Conservation (phyloP, 768 basidiomycete genomes). For the Lactarius pseudohatsudake region DNA sequence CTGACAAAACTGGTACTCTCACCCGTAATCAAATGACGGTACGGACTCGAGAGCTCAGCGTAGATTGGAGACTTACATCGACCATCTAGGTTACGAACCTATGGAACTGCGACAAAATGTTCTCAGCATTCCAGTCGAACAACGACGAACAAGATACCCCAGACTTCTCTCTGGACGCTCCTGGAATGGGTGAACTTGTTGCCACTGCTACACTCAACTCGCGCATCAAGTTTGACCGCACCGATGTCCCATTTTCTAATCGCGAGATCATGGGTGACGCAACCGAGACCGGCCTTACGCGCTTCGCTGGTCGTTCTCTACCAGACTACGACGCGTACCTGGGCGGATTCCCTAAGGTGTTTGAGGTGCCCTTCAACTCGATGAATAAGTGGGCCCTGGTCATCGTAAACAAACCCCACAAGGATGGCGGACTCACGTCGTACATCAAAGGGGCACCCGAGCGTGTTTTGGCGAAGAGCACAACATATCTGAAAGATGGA, state of each 20-base stretch:
- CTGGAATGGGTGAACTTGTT: conserved; percentile 66
- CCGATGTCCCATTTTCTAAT: conserved; percentile 60
- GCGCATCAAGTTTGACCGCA: conserved; percentile 66
- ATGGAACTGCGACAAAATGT: conserved; percentile 65
- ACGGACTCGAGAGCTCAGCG: background rate
- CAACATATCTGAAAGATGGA: conserved; percentile 58
- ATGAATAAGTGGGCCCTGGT: conserved; percentile 74
- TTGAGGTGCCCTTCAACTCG: conserved; percentile 74
- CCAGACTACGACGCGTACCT: conserved; percentile 54
- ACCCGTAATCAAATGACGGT: conserved; percentile 74
- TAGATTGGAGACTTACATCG: background rate
- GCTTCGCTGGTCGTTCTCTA: conserved; percentile 60
- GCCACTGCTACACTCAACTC: conserved; percentile 67
- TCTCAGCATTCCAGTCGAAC: conserved; percentile 64
- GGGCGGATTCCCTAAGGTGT: conserved; percentile 56
- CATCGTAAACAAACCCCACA: conserved; percentile 60
- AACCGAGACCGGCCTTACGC: conserved; percentile 71
- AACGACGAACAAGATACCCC: conserved; percentile 59
- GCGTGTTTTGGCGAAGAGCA: conserved; percentile 63
- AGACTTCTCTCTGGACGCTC: conserved; percentile 48
- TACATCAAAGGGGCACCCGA: conserved; percentile 73
- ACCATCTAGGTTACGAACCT: conserved; percentile 53
- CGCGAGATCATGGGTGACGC: conserved; percentile 67
- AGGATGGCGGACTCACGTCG: conserved; percentile 47
- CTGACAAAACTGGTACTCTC: conserved; percentile 71